A percentile compares a stretch with the other conserved stretches of the same genome.
These are phyloP conservation scores for Acanthamoeba castellanii DNA, from an alignment of 208 protist species.

Conservation along the genomic window DNA sequence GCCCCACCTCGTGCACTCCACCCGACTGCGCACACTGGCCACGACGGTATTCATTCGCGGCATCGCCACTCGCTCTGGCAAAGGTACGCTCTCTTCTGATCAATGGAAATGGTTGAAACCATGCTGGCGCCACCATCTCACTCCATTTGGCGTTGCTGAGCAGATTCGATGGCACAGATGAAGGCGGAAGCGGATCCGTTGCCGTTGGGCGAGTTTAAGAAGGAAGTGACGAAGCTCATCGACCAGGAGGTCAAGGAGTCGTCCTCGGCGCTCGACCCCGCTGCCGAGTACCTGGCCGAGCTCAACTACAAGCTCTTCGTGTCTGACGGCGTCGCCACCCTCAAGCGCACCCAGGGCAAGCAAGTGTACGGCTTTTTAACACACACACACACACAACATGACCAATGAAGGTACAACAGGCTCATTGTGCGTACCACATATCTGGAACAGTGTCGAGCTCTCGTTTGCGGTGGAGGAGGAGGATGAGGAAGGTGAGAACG, in stretches of 20 bases:
- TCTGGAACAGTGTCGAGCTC: not conserved
- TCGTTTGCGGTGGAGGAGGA: constrained; percentile 6
- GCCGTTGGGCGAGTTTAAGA: constrained; percentile 36
- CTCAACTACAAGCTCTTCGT: not conserved
- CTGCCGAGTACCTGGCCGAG: not conserved
- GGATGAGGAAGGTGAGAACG: not conserved
- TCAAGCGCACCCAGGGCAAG: constrained; percentile 45
- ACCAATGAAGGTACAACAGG: not conserved
- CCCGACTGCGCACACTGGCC: constrained; percentile 23
- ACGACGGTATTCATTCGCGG: constrained; percentile 31
- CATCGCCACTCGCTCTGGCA: not conserved
- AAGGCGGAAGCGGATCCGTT: not conserved
- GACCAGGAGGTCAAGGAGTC: not conserved
- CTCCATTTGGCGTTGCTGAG: too few species aligned
- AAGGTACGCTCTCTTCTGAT: not conserved
- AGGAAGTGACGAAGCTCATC: constrained; percentile 16
- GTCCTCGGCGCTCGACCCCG: not conserved
- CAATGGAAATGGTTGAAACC: not conserved
- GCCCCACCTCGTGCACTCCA: not conserved
- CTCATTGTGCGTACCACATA: not conserved
- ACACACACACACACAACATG: not conserved
- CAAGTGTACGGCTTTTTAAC: not conserved
- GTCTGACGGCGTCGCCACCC: constrained; percentile 15
- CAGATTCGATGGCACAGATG: not conserved
- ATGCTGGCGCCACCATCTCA: not conserved